These are phyloP conservation scores for Teratosphaeria gauchensis DNA, from an alignment of 2,329 filamentous ascomycete species.

Conservation along the genomic window DNA sequence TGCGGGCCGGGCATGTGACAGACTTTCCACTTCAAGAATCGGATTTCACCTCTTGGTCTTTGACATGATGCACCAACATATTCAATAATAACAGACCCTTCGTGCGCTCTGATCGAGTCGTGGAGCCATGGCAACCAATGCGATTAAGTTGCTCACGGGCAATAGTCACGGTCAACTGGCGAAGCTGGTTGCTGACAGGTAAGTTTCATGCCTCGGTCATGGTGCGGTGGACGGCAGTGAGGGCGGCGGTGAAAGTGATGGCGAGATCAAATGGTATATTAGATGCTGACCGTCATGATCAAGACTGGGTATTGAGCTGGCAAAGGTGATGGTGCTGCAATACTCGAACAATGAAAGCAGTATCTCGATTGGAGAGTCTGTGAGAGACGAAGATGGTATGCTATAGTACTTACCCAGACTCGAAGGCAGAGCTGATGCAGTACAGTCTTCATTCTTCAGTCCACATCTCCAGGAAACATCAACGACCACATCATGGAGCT, in stretches of 20 bases:
- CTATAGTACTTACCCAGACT: not conserved
- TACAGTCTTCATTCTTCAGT: slow-evolving; percentile 88
- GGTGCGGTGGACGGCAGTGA: not conserved
- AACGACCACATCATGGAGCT: slow-evolving; percentile 98
- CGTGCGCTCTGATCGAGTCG: slow-evolving; percentile 5
- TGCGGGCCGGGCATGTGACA: slow-evolving; percentile 1
- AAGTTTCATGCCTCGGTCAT: slow-evolving; percentile 2
- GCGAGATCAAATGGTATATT: not conserved
- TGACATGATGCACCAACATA: not conserved
- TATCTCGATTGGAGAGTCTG: slow-evolving; percentile 90
- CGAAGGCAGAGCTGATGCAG: not conserved
- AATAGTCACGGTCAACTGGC: slow-evolving; percentile 67
- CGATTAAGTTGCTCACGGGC: slow-evolving; percentile 64
- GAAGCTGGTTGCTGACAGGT: slow-evolving; percentile 59
- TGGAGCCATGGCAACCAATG: slow-evolving; percentile 56
- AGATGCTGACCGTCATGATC: slow-evolving; percentile 4
- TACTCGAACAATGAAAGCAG: slow-evolving; percentile 83
- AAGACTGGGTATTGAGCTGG: slow-evolving; percentile 66
- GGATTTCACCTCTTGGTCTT: not conserved
- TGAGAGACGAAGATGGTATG: slow-evolving; percentile 85
- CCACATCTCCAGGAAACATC: slow-evolving; percentile 88
- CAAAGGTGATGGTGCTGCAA: slow-evolving; percentile 70
- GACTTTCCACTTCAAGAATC: not conserved
- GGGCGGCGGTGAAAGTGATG: not conserved
- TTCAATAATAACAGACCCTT: not conserved